Evolutionary conservation across 1,139 yeast genomes (phyloP).

Genomic region (Zygotorulaspora mrakii): DNA sequence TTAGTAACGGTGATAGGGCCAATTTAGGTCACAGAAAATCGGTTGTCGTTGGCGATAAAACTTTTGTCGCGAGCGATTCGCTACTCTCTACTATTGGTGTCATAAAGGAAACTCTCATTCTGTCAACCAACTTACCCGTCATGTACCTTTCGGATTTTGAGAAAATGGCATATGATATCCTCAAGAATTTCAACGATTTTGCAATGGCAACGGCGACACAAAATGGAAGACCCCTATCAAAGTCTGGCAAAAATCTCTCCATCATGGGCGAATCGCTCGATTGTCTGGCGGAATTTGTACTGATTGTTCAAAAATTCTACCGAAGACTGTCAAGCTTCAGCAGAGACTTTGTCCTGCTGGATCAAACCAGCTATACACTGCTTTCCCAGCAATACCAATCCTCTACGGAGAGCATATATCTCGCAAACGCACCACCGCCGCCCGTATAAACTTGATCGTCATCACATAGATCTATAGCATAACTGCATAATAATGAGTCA

Average conservation of each 20-base stretch:
- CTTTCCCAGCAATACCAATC: slow-evolving; percentile 26
- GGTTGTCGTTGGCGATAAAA: slow-evolving; percentile 42
- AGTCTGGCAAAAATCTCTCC: slow-evolving; percentile 38
- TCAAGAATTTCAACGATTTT: slow-evolving; percentile 35
- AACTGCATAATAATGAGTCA: too few relatives aligned
- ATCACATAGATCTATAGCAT: too few relatives aligned
- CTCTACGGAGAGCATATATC: slow-evolving; percentile 31
- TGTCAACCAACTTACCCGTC: slow-evolving; percentile 34
- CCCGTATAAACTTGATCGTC: slow-evolving; percentile 22
- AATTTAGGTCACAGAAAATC: slow-evolving; percentile 41
- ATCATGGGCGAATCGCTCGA: slow-evolving; percentile 42
- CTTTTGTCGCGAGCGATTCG: slow-evolving; percentile 42
- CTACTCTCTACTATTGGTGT: slow-evolving; percentile 32
- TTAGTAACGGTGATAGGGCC: background rate
- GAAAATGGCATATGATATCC: slow-evolving; percentile 30
- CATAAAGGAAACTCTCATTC: slow-evolving; percentile 34
- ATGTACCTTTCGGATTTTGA: slow-evolving; percentile 34
- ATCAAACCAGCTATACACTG: slow-evolving; percentile 24
- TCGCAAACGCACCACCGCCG: slow-evolving; percentile 36
- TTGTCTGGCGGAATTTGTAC: slow-evolving; percentile 38
- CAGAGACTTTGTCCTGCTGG: slow-evolving; percentile 27
- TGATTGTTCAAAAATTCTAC: slow-evolving; percentile 31
- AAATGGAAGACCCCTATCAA: slow-evolving; percentile 23
- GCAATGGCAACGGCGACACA: slow-evolving; percentile 34
- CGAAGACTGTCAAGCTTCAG: slow-evolving; percentile 25